A percentile compares a stretch with the other conserved stretches of the same genome.
Evolutionary conservation across 257 asterid genomes (phyloP).

Genomic region (Ajuga chamaepitys): DNA sequence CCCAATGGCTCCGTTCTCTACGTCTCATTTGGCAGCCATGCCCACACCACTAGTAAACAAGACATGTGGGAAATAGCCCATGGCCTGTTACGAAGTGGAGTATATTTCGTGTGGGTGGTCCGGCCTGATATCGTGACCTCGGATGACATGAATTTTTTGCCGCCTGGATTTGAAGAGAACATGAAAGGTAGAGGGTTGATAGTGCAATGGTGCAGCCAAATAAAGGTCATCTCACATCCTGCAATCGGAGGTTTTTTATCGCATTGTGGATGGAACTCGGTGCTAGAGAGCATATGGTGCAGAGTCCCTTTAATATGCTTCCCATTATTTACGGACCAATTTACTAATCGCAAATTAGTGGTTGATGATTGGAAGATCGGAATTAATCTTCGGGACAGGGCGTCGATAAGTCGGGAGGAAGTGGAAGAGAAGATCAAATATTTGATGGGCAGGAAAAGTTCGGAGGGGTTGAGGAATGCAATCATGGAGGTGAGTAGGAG

Average conservation of each 20-base stretch:
- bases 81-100: conserved; percentile 45
- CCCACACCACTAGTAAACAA: conserved; percentile 46
- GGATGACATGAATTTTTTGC: conserved; percentile 31
- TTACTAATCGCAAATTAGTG: conserved; percentile 61
- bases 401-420: conserved; percentile 34
- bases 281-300: conserved; percentile 59
- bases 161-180: conserved; percentile 27
- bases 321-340: conserved; percentile 65
- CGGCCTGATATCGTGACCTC: conserved; percentile 66
- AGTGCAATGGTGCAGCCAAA: conserved; percentile 61
- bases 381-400: conserved; percentile 41
- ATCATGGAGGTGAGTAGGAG: conserved; percentile 39
- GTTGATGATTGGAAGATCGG: conserved; percentile 75
- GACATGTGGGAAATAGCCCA: conserved; percentile 61
- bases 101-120: conserved; percentile 58
- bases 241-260: conserved; percentile 60
- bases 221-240: conserved; percentile 51
- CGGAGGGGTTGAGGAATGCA: conserved; percentile 32
- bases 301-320: conserved; percentile 46
- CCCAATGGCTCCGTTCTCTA: conserved; percentile 52
- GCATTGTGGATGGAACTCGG: conserved; percentile 81
- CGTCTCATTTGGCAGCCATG: conserved; percentile 73
- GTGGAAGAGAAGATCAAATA: conserved; percentile 37
- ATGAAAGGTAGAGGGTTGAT: conserved; percentile 40
- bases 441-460: conserved; percentile 39